Evolutionary conservation across 1,284 basidiomycete genomes (phyloP), one percentile per base, ranked within the genome.

Genomic region (Fomitopsis betulina): DNA sequence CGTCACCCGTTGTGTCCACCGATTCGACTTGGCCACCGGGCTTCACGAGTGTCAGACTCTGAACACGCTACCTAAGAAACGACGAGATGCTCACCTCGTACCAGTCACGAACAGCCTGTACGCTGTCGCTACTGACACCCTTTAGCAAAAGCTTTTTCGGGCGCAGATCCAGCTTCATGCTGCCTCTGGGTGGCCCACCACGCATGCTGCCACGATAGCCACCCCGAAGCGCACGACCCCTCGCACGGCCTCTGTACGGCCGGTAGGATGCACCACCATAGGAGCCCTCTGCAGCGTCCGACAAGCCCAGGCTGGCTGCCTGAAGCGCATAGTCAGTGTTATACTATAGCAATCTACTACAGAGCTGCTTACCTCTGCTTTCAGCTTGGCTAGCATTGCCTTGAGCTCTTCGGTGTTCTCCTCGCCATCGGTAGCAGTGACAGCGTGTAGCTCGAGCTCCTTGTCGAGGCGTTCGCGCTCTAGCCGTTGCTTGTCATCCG

Each of bases 121-220:
- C 66, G 55, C 76, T 77, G 38, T 84, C 83, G 25, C 77, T 75
- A 33, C 75, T 76, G 1, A 83, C 83, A 39, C 87, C 91, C 63
- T 91, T 87, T 39, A 97, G 76, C 45, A 90, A 73, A 32, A 98
- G 74, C 68, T 84, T 87, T 73, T 88, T 92, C 5, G 95, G 91
- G 19, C 95, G 85, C 67, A 96, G 95, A 73, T 98, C 95, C 25
- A 98, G 83, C 64, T 90, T 89, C 86, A 96, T 91, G 64, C 84
- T 91, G 3, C 75, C 75, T 53, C 86, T 78, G 15, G 83, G 78
- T 38, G 82, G 76, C 21, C 83, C 86, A 51, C 90, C 88, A 54
- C 89, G 82, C 65, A 79, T 79, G 19, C 76, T 80, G 55, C 87
- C 87, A 43, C 86, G 82, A 66, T 77, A 82, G 68, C 78, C 85